Conservation (phyloP, 306 rosid species). For the Hylodesmum podocarpum region DNA sequence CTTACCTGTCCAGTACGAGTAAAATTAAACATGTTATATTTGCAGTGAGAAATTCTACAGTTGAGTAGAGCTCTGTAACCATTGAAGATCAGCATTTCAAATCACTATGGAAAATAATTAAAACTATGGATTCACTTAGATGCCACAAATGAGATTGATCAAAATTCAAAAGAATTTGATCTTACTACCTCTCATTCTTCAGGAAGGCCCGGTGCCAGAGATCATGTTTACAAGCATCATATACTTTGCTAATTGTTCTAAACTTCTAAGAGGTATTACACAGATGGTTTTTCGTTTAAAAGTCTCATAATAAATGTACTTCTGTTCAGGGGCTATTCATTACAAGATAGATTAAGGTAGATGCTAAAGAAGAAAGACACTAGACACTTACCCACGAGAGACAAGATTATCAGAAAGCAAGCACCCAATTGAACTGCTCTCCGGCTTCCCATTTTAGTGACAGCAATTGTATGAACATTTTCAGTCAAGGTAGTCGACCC, state of each 20-base stretch:
- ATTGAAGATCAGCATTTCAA: background rate
- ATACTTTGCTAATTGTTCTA: background rate
- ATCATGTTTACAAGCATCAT: background rate
- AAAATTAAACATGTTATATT: background rate
- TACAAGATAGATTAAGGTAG: slow-evolving; percentile 14
- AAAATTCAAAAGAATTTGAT: background rate
- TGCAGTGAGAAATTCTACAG: background rate
- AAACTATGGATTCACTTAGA: background rate
- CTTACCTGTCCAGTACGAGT: slow-evolving; percentile 61
- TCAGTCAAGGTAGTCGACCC: slow-evolving; percentile 93
- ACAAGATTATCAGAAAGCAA: slow-evolving; percentile 64
- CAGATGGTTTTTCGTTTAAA: background rate
- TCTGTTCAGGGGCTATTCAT: background rate
- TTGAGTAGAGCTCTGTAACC: background rate
- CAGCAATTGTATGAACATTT: slow-evolving; percentile 96
- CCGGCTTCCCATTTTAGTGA: slow-evolving; percentile 99
- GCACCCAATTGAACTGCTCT: slow-evolving; percentile 96
- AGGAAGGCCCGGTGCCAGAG: background rate
- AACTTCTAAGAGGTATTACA: background rate
- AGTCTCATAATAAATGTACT: background rate
- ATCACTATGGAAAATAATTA: background rate
- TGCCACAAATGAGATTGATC: background rate
- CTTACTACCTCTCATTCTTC: background rate
- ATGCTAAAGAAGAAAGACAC: slow-evolving; percentile 27
- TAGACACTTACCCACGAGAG: slow-evolving; percentile 79